These are phyloP conservation scores for Metarhizium robertsii DNA, from an alignment of 2,329 filamentous ascomycete genomes.

Conservation along the genomic window DNA sequence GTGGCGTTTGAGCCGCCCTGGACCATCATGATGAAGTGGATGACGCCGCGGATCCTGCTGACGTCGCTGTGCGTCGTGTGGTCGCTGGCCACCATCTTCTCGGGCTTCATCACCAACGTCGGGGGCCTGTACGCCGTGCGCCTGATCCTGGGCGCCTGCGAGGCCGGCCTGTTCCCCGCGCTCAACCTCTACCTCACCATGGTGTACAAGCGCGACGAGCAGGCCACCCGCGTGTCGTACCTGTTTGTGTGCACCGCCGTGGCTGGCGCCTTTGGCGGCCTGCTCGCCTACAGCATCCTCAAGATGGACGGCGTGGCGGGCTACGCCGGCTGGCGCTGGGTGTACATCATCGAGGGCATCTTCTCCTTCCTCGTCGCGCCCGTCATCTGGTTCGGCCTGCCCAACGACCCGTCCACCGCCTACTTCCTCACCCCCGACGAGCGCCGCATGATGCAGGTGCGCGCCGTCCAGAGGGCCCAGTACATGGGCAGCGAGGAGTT, in stretches of 20 bases:
- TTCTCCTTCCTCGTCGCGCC: constrained; percentile 31
- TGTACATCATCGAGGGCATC: constrained; percentile 14
- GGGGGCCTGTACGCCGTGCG: no score
- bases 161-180: no score
- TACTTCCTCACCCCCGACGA: constrained; percentile 40
- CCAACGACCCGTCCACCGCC: constrained; percentile 33
- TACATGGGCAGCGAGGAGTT: constrained; percentile 42
- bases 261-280: no score
- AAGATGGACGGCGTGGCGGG: constrained; percentile 28
- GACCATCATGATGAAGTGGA: constrained; percentile 21
- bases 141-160: no score
- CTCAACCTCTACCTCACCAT: no score
- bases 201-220: no score
- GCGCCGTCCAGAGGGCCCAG: constrained; percentile 31
- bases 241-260: no score
- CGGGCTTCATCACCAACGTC: constrained; percentile 24
- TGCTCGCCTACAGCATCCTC: constrained; percentile 31
- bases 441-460: constrained; percentile 38
- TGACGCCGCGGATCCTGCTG: constrained; percentile 22
- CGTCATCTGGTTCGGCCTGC: constrained; percentile 36
- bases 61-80: constrained; percentile 16
- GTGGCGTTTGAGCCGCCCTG: constrained; percentile 21
- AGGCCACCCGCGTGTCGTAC: no score
- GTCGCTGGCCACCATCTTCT: constrained; percentile 18
- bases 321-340: no score